These are phyloP conservation scores for Parmales sp. DNA, from an alignment of 108 stramenopile genomes.

Conservation along the genomic window DNA sequence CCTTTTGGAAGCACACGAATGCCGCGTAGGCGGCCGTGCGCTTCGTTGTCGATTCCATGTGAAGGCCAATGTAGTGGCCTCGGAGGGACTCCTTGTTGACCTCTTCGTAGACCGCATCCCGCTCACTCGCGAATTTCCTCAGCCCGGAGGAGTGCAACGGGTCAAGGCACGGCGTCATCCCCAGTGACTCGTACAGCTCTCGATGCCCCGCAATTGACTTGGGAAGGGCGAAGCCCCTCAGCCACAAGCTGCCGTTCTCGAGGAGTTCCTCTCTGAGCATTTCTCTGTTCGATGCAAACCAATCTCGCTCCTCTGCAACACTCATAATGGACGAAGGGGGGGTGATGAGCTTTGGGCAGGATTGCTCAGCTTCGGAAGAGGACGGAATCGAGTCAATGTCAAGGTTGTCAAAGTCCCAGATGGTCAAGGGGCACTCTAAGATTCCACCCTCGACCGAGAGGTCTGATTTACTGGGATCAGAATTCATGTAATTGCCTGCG, in stretches of 20 bases:
- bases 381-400: background rate
- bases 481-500: too few relatives aligned
- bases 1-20: constrained; percentile 81
- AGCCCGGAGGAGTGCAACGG: constrained; percentile 77
- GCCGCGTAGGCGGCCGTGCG: constrained; percentile 81
- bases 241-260: constrained; percentile 72
- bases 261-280: constrained; percentile 48
- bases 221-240: constrained; percentile 75
- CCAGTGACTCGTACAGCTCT: constrained; percentile 66
- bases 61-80: constrained; percentile 77
- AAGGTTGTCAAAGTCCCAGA: constrained; percentile 61
- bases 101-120: constrained; percentile 81
- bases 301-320: constrained; percentile 25
- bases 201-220: constrained; percentile 56
- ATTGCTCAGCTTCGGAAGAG: background rate
- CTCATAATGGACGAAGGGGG: constrained; percentile 46
- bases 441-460: constrained; percentile 36
- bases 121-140: constrained; percentile 76
- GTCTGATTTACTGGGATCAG: constrained; percentile 58
- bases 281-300: constrained; percentile 54
- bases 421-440: constrained; percentile 81
- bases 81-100: constrained; percentile 78
- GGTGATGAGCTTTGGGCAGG: background rate
- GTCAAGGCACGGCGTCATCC: constrained; percentile 75
- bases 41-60: constrained; percentile 75